Evolutionary conservation across 441 rosid genomes (phyloP).

Genomic region (Erodium trifolium): DNA sequence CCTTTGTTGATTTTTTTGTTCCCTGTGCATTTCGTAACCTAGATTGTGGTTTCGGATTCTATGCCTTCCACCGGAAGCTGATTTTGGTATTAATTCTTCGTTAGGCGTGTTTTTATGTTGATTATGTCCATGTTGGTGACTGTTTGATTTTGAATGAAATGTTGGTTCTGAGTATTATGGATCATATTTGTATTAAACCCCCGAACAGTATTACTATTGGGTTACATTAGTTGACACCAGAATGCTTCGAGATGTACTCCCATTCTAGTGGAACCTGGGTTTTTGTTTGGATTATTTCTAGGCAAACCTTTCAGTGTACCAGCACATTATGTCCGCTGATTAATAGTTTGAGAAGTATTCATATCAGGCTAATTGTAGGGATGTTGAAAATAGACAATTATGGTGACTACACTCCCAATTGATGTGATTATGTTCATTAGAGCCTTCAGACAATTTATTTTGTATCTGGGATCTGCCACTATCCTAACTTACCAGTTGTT

Average conservation of each 20-base stretch:
- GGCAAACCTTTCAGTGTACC: neutral
- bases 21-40: conserved; percentile 9
- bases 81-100: neutral
- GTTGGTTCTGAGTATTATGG: neutral
- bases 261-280: neutral
- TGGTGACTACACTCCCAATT: neutral
- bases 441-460: neutral
- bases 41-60: conserved; percentile 12
- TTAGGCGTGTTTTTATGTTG: neutral
- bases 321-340: neutral
- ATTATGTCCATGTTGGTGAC: neutral
- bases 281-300: neutral
- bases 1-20: neutral
- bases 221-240: neutral
- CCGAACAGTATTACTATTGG: neutral
- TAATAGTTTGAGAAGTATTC: conserved; percentile 3
- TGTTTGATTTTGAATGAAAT: neutral
- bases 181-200: neutral
- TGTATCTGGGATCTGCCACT: neutral
- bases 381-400: neutral
- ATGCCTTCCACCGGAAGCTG: neutral
- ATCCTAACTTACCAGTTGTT: neutral
- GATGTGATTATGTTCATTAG: neutral
- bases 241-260: neutral
- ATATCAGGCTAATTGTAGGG: neutral